Evolutionary conservation across 2,329 filamentous ascomycete genomes (phyloP).

Genomic region (Aureobasidium sp.): DNA sequence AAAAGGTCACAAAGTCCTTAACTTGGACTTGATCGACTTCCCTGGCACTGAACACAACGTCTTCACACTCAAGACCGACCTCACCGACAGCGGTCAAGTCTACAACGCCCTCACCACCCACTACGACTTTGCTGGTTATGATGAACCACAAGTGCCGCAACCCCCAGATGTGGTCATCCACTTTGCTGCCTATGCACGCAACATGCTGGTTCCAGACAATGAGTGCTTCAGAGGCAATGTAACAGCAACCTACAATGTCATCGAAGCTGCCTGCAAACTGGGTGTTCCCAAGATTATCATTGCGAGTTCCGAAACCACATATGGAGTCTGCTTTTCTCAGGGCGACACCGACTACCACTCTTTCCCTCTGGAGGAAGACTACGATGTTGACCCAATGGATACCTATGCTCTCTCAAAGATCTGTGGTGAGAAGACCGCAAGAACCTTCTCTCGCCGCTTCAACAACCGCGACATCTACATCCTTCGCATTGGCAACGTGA

Average conservation of each 20-base stretch:
- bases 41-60: slow-evolving; percentile 27
- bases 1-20: slow-evolving; percentile 45
- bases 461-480: slow-evolving; percentile 50
- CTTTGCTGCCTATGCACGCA: slow-evolving; percentile 50
- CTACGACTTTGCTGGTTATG: slow-evolving; percentile 45
- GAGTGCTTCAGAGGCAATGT: slow-evolving; percentile 51
- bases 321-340: slow-evolving; percentile 54
- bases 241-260: slow-evolving; percentile 50
- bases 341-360: slow-evolving; percentile 48
- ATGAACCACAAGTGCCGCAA: slow-evolving; percentile 32
- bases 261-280: slow-evolving; percentile 54
- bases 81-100: slow-evolving; percentile 48
- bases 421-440: slow-evolving; percentile 48
- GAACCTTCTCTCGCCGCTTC: slow-evolving; percentile 49
- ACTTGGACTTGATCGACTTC: slow-evolving; percentile 44
- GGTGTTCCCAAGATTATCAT: slow-evolving; percentile 55
- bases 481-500: slow-evolving; percentile 52
- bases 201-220: slow-evolving; percentile 54
- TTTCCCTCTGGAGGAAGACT: slow-evolving; percentile 52
- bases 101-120: slow-evolving; percentile 50
- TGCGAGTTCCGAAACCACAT: slow-evolving; percentile 51
- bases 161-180: slow-evolving; percentile 55
- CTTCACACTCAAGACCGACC: slow-evolving; percentile 47
- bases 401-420: slow-evolving; percentile 54
- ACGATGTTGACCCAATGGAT: slow-evolving; percentile 53